Percentiles rank a stretch among this genome's conserved stretches.
Evolutionary conservation across 2,329 filamentous ascomycete species (phyloP).

Genomic region (Xylaria polymorpha): DNA sequence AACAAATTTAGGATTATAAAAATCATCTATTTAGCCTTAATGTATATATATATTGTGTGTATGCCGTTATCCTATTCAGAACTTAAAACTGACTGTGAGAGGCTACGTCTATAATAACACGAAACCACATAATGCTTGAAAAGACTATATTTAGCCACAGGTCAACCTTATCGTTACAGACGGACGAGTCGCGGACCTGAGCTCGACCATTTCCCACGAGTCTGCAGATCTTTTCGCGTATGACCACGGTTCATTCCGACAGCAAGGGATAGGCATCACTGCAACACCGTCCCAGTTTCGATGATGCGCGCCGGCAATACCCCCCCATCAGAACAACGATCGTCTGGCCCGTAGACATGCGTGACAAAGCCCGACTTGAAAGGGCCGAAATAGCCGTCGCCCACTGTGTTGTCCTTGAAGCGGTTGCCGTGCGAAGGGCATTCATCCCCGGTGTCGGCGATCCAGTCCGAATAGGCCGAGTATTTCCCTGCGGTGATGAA

Average conservation of each 20-base stretch:
- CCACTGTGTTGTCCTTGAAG: slow-evolving; percentile 34
- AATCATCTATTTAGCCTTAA: no score
- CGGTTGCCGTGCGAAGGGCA: slow-evolving; percentile 33
- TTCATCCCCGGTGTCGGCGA: slow-evolving; percentile 29
- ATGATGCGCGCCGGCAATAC: slow-evolving; percentile 29
- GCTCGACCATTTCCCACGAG: not conserved
- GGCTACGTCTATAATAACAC: no score
- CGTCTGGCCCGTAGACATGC: slow-evolving; percentile 35
- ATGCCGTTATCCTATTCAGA: no score
- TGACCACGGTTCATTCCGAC: not conserved
- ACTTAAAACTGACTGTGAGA: no score
- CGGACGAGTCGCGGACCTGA: not conserved
- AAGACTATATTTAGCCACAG: no score
- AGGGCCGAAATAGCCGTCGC: slow-evolving; percentile 35
- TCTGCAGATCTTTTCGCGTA: not conserved
- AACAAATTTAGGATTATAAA: no score
- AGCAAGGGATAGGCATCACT: slow-evolving; percentile 1
- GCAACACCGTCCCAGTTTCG: slow-evolving; percentile 28
- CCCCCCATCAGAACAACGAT: slow-evolving; percentile 29
- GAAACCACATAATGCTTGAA: no score
- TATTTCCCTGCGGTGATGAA: slow-evolving; percentile 36
- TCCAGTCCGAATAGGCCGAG: slow-evolving; percentile 39
- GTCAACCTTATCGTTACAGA: not conserved
- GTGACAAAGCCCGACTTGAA: slow-evolving; percentile 33
- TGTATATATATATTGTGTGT: no score